Evolutionary conservation across 805 yeast genomes (phyloP).

Genomic region (Kregervanrija delftensis): DNA sequence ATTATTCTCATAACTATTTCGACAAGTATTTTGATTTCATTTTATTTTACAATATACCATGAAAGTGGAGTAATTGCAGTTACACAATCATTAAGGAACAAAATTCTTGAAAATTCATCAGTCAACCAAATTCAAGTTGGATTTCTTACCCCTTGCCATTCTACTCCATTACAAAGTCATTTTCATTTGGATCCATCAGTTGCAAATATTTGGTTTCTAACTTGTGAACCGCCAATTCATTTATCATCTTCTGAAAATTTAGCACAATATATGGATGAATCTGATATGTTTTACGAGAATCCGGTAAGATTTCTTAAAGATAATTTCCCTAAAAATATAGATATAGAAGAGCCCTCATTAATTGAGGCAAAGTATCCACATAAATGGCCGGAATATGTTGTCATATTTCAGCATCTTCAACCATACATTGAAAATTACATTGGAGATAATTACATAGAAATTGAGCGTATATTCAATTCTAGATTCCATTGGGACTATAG

Average conservation of each 20-base stretch:
- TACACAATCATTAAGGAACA: conserved; percentile 40
- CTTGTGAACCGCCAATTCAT: conserved; percentile 87
- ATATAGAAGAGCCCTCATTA: background rate
- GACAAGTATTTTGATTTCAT: conserved; percentile 13
- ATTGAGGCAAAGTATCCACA: conserved; percentile 23
- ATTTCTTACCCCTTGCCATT: conserved; percentile 91
- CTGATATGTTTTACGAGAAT: conserved; percentile 72
- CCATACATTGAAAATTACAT: conserved; percentile 32
- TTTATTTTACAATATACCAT: conserved; percentile 53
- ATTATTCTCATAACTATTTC: conserved; percentile 4
- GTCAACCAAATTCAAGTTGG: conserved; percentile 50
- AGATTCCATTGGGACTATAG: conserved; percentile 82
- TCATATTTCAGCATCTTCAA: conserved; percentile 63
- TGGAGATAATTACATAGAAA: conserved; percentile 35
- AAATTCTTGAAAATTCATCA: conserved; percentile 15
- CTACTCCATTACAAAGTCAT: conserved; percentile 91
- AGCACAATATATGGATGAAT: conserved; percentile 66
- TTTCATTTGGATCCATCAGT: conserved; percentile 47
- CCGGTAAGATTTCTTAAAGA: conserved; percentile 49
- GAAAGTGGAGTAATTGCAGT: conserved; percentile 83
- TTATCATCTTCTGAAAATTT: conserved; percentile 28
- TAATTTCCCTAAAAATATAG: conserved; percentile 37
- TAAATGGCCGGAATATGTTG: conserved; percentile 68
- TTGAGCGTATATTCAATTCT: conserved; percentile 64
- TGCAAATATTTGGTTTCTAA: conserved; percentile 63